A percentile compares a stretch with the other conserved stretches of the same genome.
Evolutionary conservation across 2,329 filamentous ascomycete genomes (phyloP).

Genomic region (Diaporthe batatas): DNA sequence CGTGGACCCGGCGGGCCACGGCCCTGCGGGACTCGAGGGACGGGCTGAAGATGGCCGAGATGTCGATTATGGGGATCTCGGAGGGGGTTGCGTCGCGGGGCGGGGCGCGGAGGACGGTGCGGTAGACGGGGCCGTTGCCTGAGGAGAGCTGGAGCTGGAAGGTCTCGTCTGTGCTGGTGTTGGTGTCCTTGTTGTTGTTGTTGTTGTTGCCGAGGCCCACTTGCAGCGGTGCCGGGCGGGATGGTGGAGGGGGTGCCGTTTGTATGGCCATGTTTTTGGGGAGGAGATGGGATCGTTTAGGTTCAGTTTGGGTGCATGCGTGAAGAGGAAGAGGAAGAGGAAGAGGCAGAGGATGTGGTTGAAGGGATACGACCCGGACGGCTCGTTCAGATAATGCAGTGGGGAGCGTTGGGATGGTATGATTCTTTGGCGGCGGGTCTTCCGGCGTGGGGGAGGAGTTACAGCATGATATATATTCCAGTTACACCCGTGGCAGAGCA

Average conservation of each 20-base stretch:
- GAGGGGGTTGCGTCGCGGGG: slow-evolving; percentile 53
- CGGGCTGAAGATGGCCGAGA: slow-evolving; percentile 55
- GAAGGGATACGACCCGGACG: too few species aligned
- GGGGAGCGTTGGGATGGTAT: too few species aligned
- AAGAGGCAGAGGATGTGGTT: neutral
- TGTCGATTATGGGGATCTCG: slow-evolving; percentile 68
- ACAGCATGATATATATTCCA: slow-evolving; percentile 29
- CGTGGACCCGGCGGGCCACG: slow-evolving; percentile 45
- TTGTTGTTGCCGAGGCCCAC: too few species aligned
- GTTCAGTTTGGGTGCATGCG: neutral
- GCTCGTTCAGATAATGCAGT: too few species aligned
- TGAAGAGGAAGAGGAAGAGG: neutral
- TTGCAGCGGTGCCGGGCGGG: neutral
- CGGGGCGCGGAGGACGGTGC: slow-evolving; percentile 52
- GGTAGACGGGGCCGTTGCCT: slow-evolving; percentile 54
- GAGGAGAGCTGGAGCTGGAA: slow-evolving; percentile 53
- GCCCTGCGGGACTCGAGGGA: slow-evolving; percentile 34
- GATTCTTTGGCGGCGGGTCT: neutral
- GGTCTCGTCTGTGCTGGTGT: slow-evolving; percentile 38
- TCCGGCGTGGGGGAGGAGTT: neutral
- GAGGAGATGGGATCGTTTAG: neutral
- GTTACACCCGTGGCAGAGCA: slow-evolving; percentile 1
- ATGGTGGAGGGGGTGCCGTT: neutral
- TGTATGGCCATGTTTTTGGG: slow-evolving; percentile 1
- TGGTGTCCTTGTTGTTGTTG: neutral